Evolutionary conservation across 2,329 filamentous ascomycete species (phyloP), one percentile per base, ranked within the genome.

Genomic region (Amauroascus niger): DNA sequence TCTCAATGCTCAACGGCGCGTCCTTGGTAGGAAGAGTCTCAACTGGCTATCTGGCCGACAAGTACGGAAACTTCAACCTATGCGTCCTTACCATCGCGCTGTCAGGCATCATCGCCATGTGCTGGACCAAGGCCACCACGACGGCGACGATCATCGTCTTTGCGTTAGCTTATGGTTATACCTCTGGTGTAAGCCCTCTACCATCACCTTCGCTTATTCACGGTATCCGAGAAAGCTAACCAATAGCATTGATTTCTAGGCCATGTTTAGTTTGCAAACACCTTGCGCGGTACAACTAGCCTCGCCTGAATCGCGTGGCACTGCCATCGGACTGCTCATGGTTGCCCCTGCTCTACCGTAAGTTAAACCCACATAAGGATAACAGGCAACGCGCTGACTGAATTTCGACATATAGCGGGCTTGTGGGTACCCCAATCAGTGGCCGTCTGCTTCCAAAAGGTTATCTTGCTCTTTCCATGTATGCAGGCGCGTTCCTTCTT

Each of bases 1-100:
- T 87, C 1, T 77, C 83, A 1, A 81, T 87, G 55, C 71, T 86
- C 60, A 87, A 87, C 62, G 79, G 74, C 0, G 78, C 81, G 1
- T 81, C 78, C 0, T 75, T 76, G 0, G 74, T 80, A 18, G 81
- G 81, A 0, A 76, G 80, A 16, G 73, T 83, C 40, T 65, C 79
- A 1, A 79, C 81, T 0, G 80, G 79, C 2, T 66, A 81, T 41
- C 60, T 84, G 16, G 80, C 73, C 7, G 79, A 82, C 61, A 72
- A 40, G 30, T 33, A 44, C 9, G 55, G 81, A 0, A 71, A 76
- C 0, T 56, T 84, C 1, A 82, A 84, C 60, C 68, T 78, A 54
- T 66, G 78, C 53, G 67, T 74, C 0, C 69, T 70, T 1, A 71
- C 70, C 24, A 69, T 69, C 0, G 61, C 67, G 4, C 60, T 71